Evolutionary conservation across 2,329 filamentous ascomycete genomes (phyloP), one percentile per base, ranked within the genome.

Genomic region (Colletotrichum cereale): DNA sequence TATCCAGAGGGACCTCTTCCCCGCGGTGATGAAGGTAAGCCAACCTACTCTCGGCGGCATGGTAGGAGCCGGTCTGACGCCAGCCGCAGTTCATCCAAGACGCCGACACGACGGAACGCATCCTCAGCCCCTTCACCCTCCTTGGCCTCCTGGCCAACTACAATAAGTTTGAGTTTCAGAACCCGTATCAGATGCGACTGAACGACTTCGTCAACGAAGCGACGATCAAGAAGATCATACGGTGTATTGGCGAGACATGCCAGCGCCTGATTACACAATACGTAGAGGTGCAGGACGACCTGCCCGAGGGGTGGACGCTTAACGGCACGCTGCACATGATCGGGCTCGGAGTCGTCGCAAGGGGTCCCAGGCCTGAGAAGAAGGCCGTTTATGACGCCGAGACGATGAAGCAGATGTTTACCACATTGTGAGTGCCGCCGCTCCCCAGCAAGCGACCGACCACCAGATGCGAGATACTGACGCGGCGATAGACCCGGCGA

Each of bases 81-180:
- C 42, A 18, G 24, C 14, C 21, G 34, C 75, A 95, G 93, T 93
- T 95, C 79, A 90, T 97, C 71, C 92, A 96, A 84, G 94, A 97
- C 75, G 88, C 91, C 55, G 91, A 94, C 72, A 86, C 87, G 31
- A 85, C 89, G 42, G 83, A 86, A 24, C 86, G 87, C 77, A 89
- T 89, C 69, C 88, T 94, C 53, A 89, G 93, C 70, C 92, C 96
- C 0, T 95, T 98, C 75, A 89, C 92, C 18, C 88, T 98, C 12
- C 86, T 98, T 26, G 96, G 96, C 16, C 86, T 98, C 5, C 85
- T 99, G 64, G 93, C 94, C 74, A 99, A 98, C 83, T 98, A 98
- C 87, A 98, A 99, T 87, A 99, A 98, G 81, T 99, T 99, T 78
- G 96, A 99, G 81, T 96, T 97, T 68, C 95, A 97, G 79, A 99